Conservation (phyloP, 2,329 filamentous ascomycete species). For the Chaetomiaceae sp. region DNA sequence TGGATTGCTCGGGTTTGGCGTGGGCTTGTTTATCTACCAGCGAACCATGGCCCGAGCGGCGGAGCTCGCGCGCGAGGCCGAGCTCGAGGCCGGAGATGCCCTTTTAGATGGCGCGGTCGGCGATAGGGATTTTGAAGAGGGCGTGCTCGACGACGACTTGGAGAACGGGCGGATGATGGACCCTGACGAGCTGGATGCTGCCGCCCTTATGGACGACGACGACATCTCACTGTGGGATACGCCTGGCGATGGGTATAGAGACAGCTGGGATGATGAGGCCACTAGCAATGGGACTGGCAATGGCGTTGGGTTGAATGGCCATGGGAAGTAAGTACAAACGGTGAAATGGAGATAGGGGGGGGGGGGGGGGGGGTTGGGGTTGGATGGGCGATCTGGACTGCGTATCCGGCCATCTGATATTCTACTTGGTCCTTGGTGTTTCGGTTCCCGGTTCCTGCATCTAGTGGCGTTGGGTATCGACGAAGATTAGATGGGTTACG, state of each 20-base stretch:
- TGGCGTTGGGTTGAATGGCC: conserved; percentile 5
- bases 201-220: conserved; percentile 54
- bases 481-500: not conserved
- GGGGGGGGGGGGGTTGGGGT: too few relatives aligned
- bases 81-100: conserved; percentile 23
- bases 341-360: not conserved
- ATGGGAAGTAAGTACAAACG: conserved; percentile 5
- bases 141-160: conserved; percentile 40
- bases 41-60: conserved; percentile 60
- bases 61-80: conserved; percentile 50
- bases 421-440: not conserved
- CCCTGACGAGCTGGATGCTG: conserved; percentile 36
- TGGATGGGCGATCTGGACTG: too few relatives aligned
- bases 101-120: conserved; percentile 14
- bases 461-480: conserved; percentile 8
- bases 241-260: conserved; percentile 33
- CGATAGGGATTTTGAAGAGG: conserved; percentile 19
- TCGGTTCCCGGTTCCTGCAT: conserved; percentile 1
- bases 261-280: conserved; percentile 31
- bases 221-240: conserved; percentile 58
- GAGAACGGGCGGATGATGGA: conserved; percentile 34
- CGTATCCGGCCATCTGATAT: too few relatives aligned
- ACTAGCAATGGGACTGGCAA: conserved; percentile 23
- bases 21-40: conserved; percentile 82
- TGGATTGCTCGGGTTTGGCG: conserved; percentile 64